Evolutionary conservation across 805 yeast genomes (phyloP), one percentile per base, ranked within the genome.

Genomic region (Wickerhamiella brachini): DNA sequence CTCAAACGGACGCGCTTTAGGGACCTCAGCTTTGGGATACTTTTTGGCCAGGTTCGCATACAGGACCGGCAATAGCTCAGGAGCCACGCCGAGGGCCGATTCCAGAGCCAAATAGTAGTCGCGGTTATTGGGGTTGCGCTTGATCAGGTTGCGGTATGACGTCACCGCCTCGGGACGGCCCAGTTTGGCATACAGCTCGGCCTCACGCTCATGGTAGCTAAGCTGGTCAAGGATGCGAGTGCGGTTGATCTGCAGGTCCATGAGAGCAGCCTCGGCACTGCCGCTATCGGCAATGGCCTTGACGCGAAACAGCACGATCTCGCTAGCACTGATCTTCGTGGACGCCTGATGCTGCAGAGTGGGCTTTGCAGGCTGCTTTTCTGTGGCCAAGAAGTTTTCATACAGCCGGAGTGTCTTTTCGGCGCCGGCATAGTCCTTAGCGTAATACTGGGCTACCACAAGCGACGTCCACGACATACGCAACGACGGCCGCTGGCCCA

Each of bases 1-100:
- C 12, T 76, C 69, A 62, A 90, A 73, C 13, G 97, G 97, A 48
- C 87, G 74, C 56, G 77, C 79, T 57, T 74, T 75, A 26, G 93
- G 88, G 24, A 90, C 81, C 62, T 88, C 95, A 1, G 90, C 79
- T 57, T 75, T 79, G 34, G 97, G 97, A 65, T 87, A 89, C 61
- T 85, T 81, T 44, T 62, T 65, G 1, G 77, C 74, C 55, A 89
- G 69, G 56, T 78, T 81, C 45, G 74, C 77, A 65, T 87, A 90
- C 53, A 90, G 65, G 9, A 21, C 24, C 17, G 44, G n/a, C 17
- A 47, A 54, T 49, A 49, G 34, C 50, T 75, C 65, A 63, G 83
- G 77, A 42, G 57, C 47, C 21, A 81, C 71, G 3, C 76, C 80
- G 54, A 88, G 72, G 2, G 85, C 71, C 22, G 72, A 65, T 62